These are phyloP conservation scores for Coemansia sp. DNA, from an alignment of 192 early-diverging fungal species.

Conservation along the genomic window DNA sequence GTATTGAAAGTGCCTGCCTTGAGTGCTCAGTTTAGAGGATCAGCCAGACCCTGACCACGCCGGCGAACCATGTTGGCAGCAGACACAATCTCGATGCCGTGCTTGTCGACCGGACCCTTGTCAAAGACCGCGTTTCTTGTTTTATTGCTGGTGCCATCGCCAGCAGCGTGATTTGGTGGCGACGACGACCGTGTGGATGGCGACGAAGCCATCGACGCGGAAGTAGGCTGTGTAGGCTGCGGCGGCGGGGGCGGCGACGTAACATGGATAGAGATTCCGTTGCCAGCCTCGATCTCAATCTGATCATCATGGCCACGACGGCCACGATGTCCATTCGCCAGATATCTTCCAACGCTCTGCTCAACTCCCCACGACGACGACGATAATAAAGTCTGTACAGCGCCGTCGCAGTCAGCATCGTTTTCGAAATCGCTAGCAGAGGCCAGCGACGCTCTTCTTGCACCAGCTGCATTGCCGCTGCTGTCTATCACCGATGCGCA, in stretches of 20 bases:
- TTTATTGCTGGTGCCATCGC: neutral
- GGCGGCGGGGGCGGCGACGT: conserved; percentile 6
- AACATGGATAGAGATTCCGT: neutral
- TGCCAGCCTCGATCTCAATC: neutral
- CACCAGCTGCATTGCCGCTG: neutral
- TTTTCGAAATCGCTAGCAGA: neutral
- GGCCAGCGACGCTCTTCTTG: neutral
- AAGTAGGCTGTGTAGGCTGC: neutral
- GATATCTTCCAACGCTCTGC: conserved; percentile 1
- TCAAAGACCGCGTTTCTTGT: conserved; percentile 20
- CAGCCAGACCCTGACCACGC: conserved; percentile 40
- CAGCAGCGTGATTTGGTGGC: neutral
- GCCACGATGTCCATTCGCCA: neutral
- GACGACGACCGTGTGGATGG: neutral
- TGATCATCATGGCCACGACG: no score
- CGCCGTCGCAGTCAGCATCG: neutral
- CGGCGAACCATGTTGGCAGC: conserved; percentile 45
- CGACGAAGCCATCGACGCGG: neutral
- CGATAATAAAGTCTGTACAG: no score
- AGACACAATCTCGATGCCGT: conserved; percentile 47
- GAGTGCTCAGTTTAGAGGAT: conserved; percentile 32
- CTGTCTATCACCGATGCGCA: conserved; percentile 25
- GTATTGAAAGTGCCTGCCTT: no score
- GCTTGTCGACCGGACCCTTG: conserved; percentile 16
- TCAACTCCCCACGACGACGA: neutral